These are phyloP conservation scores for Boletus rubroflammeus DNA, from an alignment of 768 basidiomycete genomes.

Conservation along the genomic window DNA sequence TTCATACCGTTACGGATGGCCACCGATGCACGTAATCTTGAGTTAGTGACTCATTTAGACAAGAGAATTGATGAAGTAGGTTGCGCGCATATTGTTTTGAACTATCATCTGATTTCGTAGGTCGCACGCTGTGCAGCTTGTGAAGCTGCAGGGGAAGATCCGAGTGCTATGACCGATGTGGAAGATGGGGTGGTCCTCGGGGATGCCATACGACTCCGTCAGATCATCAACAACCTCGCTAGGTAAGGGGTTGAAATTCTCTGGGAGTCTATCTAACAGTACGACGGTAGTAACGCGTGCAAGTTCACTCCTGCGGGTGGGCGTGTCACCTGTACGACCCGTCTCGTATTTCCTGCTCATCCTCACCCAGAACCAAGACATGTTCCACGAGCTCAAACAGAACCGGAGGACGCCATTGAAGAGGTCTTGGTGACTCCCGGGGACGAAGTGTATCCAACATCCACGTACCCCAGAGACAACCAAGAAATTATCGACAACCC, in stretches of 20 bases:
- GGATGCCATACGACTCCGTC: conserved; percentile 77
- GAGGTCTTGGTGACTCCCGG: conserved; percentile 26
- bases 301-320: conserved; percentile 76
- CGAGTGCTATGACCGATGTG: conserved; percentile 19
- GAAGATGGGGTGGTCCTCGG: conserved; percentile 73
- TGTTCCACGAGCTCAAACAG: background rate
- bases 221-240: conserved; percentile 81
- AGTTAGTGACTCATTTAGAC: conserved; percentile 69
- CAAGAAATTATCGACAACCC: background rate
- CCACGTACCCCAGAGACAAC: background rate
- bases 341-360: conserved; percentile 41
- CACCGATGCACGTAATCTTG: conserved; percentile 61
- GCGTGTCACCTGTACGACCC: conserved; percentile 62
- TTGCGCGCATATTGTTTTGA: background rate
- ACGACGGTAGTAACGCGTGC: conserved; percentile 58
- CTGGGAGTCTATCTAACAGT: background rate
- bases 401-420: conserved; percentile 18
- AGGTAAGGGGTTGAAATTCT: conserved; percentile 38
- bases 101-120: conserved; percentile 29
- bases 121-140: conserved; percentile 58
- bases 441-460: conserved; percentile 32
- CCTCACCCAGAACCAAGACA: conserved; percentile 11
- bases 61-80: conserved; percentile 56
- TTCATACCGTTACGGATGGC: conserved; percentile 66
- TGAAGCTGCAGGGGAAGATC: conserved; percentile 52